Evolutionary conservation across 441 rosid genomes (phyloP).

Genomic region (Eugenia klotzschiana): DNA sequence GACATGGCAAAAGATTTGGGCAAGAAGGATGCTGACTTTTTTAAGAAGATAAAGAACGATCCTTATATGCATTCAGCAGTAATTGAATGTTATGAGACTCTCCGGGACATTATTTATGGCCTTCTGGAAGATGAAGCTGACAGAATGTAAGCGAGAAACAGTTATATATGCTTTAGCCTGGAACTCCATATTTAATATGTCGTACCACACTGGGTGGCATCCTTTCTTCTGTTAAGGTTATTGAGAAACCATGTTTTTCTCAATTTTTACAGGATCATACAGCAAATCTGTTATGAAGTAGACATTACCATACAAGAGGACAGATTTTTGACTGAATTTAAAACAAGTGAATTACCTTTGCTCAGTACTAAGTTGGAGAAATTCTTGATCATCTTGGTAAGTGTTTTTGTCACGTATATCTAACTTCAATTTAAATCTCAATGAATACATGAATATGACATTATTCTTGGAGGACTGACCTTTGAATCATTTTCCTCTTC

Average conservation of each 20-base stretch:
- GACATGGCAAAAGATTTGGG: constrained; percentile 98
- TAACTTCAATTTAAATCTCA: not conserved
- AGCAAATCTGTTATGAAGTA: constrained; percentile 37
- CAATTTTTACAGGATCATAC: constrained; percentile 31
- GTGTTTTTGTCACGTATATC: not conserved
- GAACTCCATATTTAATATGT: not conserved
- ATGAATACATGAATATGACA: not conserved
- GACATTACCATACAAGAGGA: constrained; percentile 30
- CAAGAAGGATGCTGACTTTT: constrained; percentile 56
- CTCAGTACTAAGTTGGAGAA: constrained; percentile 74
- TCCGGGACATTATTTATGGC: constrained; percentile 41
- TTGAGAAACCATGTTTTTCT: no score
- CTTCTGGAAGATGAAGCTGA: constrained; percentile 69
- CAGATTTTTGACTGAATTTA: constrained; percentile 48
- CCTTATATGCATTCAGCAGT: constrained; percentile 71
- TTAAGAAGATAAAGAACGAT: constrained; percentile 63
- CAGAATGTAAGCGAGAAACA: constrained; percentile 29
- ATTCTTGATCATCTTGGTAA: constrained; percentile 68
- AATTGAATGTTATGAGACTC: constrained; percentile 71
- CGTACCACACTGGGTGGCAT: not conserved
- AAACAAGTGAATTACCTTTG: constrained; percentile 60
- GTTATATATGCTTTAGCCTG: not conserved
- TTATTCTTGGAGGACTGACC: not conserved
- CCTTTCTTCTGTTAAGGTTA: not conserved
- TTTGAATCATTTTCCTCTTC: not conserved